Base-by-base conservation (phyloP, 176 grass and related monocot genomes). In the Poa annua region DNA sequence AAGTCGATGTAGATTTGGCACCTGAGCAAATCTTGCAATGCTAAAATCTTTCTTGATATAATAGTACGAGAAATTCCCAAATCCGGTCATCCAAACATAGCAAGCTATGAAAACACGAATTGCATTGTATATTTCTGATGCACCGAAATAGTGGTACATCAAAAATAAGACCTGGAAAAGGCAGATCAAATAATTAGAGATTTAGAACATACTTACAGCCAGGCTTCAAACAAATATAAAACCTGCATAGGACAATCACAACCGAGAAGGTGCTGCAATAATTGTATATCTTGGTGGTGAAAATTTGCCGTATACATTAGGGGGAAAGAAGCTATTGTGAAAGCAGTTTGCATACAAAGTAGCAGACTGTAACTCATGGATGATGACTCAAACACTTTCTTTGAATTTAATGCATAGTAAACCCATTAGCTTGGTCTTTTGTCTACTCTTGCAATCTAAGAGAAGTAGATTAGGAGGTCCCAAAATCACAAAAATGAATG, bases 51-150 rank as follows among this genome's bases (percentile, higher is more conserved):
- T 94, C 75, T 91, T 91, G 55, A 89, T 88, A 68, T 92, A 92
- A 76, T 94, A 94, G 77, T 94, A 94, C 4, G 89, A 94, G 82
- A 94, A 94, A 74, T 94, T 94, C 38, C 92, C 92, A 68, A 89
- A 94, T 76, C 92, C 92, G 76, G 92, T 94, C 92, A 94, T 94
- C 92, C 92, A 94, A 42, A 94, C 92, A 83, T 94, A 94, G 48
- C 75, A 74, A 86, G 92, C 92, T 78, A 94, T 94, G 72, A 94
- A 94, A 55, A 94, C 22, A 57, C 92, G 92, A 63, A 94, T 94
- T 81, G 92, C 92, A 64, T 94, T 94, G 75, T 94, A 94, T 77
- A 87, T 92, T 83, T 94, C 92, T 50, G 83, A 75, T 8, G 92
- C 92, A 15, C 60, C 82, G 19, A 94, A 94, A 79, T 94, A 94